A percentile compares a stretch with the other conserved stretches of the same genome.
Evolutionary conservation across 441 rosid genomes (phyloP).

Genomic region (Macaranga tanarius): DNA sequence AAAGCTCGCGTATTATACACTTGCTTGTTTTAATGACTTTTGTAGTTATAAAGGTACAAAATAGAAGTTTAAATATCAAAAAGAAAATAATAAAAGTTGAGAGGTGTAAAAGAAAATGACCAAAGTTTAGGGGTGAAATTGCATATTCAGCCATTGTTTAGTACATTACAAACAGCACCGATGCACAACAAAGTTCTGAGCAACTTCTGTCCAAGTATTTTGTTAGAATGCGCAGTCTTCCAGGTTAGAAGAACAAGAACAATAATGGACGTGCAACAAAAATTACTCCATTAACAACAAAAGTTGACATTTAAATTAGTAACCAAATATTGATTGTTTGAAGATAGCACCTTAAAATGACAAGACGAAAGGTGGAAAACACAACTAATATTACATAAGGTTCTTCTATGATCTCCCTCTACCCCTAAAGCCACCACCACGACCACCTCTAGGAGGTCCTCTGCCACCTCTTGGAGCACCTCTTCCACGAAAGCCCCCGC

Average conservation of each 20-base stretch:
- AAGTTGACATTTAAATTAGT: constrained; percentile 14
- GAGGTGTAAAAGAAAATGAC: no score
- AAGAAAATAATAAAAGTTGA: no score
- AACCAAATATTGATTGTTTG: constrained; percentile 19
- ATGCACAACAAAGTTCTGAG: background rate
- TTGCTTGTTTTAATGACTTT: no score
- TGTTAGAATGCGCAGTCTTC: background rate
- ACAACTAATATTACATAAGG: constrained; percentile 26
- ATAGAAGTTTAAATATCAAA: no score
- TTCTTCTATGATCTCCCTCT: constrained; percentile 60
- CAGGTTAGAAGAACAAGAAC: background rate
- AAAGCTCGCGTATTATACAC: no score
- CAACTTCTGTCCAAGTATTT: background rate
- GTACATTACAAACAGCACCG: background rate
- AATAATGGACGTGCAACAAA: constrained; percentile 13
- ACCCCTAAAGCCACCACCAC: constrained; percentile 81
- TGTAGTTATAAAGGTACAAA: no score
- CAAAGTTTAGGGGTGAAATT: no score
- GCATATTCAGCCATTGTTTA: background rate
- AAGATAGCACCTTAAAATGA: constrained; percentile 18
- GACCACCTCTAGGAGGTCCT: constrained; percentile 59
- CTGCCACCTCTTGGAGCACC: constrained; percentile 76
- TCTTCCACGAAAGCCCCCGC: constrained; percentile 55
- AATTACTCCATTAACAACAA: constrained; percentile 16
- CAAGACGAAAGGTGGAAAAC: constrained; percentile 19